Conservation (phyloP, 78 protist genomes). For the slime mould (Dictyostelium discoideum) region DNA sequence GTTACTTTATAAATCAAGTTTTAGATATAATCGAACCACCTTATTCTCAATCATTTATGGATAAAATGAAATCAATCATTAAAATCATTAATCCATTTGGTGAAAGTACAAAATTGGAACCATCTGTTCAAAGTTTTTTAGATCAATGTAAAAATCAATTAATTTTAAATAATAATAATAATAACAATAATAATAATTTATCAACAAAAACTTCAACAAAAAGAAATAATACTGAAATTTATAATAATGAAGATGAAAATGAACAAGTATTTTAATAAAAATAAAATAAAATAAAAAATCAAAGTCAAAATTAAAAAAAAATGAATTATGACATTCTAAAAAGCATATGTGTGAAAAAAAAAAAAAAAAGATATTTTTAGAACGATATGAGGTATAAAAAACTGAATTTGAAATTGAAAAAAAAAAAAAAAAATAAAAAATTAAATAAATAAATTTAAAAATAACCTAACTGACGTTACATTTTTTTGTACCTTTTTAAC, state of each 20-base stretch:
- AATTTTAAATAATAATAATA: background rate
- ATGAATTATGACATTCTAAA: background rate
- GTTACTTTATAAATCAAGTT: constrained; percentile 74
- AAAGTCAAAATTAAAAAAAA: background rate
- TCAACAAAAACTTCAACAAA: background rate
- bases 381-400: too few relatives aligned
- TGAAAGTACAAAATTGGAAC: constrained; percentile 1
- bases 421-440: too few relatives aligned
- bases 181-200: background rate
- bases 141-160: constrained; percentile 15
- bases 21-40: constrained; percentile 73
- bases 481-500: too few relatives aligned
- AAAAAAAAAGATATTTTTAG: too few relatives aligned
- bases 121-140: background rate
- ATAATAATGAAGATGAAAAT: background rate
- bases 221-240: background rate
- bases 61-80: constrained; percentile 28
- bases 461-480: too few relatives aligned
- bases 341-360: too few relatives aligned
- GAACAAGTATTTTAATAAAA: constrained; percentile 2
- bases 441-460: too few relatives aligned
- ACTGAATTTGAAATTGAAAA: too few relatives aligned
- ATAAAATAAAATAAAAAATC: background rate
- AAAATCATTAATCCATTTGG: constrained; percentile 3
- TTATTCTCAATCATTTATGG: constrained; percentile 37